These are phyloP conservation scores for Ophiostoma novo-ulmi DNA, from an alignment of 2,329 filamentous ascomycete genomes.

Conservation along the genomic window DNA sequence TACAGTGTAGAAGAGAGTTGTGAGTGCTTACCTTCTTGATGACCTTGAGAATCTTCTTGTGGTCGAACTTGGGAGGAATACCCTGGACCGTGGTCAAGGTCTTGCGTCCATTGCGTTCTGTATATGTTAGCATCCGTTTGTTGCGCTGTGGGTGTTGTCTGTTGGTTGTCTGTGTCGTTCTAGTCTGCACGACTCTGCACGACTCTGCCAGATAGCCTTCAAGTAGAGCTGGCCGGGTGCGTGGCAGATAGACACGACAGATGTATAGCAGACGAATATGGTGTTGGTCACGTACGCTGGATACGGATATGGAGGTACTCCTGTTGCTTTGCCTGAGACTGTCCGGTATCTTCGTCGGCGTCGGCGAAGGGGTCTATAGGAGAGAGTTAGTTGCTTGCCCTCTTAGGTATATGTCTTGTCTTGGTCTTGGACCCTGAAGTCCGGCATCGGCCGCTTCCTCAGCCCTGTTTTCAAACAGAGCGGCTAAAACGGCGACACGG, in stretches of 20 bases:
- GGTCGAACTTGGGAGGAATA: constrained; percentile 97
- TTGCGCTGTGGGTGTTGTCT: not conserved
- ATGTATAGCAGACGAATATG: not conserved
- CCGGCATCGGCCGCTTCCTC: not conserved
- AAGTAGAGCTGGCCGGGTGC: no score
- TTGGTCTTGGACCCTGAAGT: not conserved
- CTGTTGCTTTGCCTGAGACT: constrained; percentile 69
- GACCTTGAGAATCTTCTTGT: constrained; percentile 99
- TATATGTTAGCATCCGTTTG: not conserved
- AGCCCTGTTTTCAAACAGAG: not conserved
- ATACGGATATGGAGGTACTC: constrained; percentile 99
- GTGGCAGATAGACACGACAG: no score
- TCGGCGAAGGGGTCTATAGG: constrained; percentile 96
- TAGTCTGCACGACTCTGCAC: no score
- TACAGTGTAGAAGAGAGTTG: not conserved
- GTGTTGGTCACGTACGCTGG: constrained; percentile 61
- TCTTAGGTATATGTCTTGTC: not conserved
- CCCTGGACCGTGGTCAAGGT: constrained; percentile 99
- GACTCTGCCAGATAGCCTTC: no score
- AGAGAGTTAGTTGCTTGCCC: not conserved
- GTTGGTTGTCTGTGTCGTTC: no score
- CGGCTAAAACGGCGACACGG: not conserved
- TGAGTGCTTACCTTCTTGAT: constrained; percentile 71
- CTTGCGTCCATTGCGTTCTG: constrained; percentile 99
- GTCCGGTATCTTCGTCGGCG: constrained; percentile 98